Evolutionary conservation across 306 rosid species (phyloP).

Genomic region (Geum urbanum): DNA sequence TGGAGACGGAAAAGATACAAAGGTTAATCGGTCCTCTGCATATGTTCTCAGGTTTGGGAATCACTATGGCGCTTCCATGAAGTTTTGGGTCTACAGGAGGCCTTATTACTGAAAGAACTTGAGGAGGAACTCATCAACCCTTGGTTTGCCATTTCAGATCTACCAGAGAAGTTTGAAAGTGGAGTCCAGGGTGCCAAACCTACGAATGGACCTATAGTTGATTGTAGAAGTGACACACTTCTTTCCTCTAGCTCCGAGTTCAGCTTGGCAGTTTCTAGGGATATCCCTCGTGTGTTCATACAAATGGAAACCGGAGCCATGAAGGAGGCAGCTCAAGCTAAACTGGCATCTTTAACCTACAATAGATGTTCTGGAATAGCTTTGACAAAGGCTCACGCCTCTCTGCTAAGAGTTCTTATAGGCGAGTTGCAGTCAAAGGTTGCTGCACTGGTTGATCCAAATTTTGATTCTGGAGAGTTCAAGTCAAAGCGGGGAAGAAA

Average conservation of each 20-base stretch:
- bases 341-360: conserved; percentile 65
- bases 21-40: conserved; percentile 3
- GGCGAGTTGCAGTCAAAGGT: conserved; percentile 85
- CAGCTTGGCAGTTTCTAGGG: conserved; percentile 37
- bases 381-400: conserved; percentile 79
- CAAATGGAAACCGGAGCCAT: conserved; percentile 73
- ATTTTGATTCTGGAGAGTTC: conserved; percentile 86
- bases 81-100: conserved; percentile 63
- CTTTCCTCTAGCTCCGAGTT: conserved; percentile 37
- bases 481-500: conserved; percentile 86
- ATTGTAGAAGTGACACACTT: conserved; percentile 32
- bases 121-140: conserved; percentile 89
- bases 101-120: conserved; percentile 61
- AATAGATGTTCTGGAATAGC: conserved; percentile 73
- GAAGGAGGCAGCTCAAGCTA: conserved; percentile 74
- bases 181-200: conserved; percentile 32
- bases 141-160: conserved; percentile 58
- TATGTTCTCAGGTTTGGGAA: conserved; percentile 72
- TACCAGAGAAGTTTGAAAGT: conserved; percentile 41
- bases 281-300: conserved; percentile 60
- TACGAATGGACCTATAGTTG: conserved; percentile 31
- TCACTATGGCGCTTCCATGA: conserved; percentile 60
- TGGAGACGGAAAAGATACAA: conserved; percentile 6
- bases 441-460: conserved; percentile 91
- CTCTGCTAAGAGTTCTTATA: conserved; percentile 76